Conservation (phyloP, 208 protist species). For the Acanthamoeba quina region DNA sequence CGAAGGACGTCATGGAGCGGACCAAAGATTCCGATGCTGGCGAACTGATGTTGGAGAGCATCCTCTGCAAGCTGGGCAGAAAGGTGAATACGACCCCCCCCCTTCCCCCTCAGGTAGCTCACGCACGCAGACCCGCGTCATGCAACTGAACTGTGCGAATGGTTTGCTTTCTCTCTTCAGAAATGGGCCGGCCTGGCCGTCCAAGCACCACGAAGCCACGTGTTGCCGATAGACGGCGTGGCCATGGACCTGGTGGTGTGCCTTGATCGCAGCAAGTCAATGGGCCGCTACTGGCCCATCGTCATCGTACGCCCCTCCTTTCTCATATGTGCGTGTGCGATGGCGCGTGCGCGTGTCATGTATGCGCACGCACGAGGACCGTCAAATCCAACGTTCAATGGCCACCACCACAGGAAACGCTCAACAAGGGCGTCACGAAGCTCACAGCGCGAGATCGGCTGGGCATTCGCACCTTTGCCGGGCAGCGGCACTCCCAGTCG, state of each 20-base stretch:
- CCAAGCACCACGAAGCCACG: slow-evolving; percentile 16
- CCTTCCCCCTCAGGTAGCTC: no score
- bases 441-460: not conserved
- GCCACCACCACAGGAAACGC: not conserved
- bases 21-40: not conserved
- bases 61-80: slow-evolving; percentile 25
- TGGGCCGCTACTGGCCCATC: slow-evolving; percentile 12
- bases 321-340: not conserved
- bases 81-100: not conserved
- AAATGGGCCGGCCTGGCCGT: slow-evolving; percentile 2
- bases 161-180: not conserved
- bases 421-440: not conserved
- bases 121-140: no score
- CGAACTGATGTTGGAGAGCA: not conserved
- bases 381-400: no score
- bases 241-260: slow-evolving; percentile 49
- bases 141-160: no score
- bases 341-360: not conserved
- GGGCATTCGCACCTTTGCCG: slow-evolving; percentile 41
- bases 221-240: not conserved
- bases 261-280: slow-evolving; percentile 23
- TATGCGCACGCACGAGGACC: not conserved
- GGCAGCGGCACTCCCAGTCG: slow-evolving; percentile 3
- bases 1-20: not conserved
- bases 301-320: not conserved